A percentile compares a stretch with the other conserved stretches of the same genome.
Evolutionary conservation across 768 basidiomycete genomes (phyloP).

Genomic region (Rubroboletus pulcherrimus): DNA sequence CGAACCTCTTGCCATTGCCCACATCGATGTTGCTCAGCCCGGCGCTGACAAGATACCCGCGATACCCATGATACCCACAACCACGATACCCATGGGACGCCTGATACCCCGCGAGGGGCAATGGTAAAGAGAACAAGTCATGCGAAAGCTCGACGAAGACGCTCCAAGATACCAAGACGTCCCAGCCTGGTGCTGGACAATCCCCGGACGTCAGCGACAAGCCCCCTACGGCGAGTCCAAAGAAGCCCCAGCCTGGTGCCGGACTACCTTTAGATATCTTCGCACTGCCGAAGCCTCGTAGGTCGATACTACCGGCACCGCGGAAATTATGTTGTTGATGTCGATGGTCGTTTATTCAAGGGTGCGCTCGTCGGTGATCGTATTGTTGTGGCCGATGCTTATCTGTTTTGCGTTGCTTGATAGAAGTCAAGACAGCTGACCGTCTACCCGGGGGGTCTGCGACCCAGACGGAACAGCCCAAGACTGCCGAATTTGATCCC

Average conservation of each 20-base stretch:
- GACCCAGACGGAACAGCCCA: constrained; percentile 5
- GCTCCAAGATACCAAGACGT: not conserved
- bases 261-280: too few relatives aligned
- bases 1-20: not conserved
- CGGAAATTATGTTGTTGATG: not conserved
- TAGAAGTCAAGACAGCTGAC: constrained; percentile 5
- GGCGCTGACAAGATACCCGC: constrained; percentile 3
- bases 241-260: not conserved
- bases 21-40: not conserved
- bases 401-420: not conserved
- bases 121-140: constrained; percentile 11
- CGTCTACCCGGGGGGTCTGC: constrained; percentile 10
- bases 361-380: not conserved
- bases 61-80: not conserved
- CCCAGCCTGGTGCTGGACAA: not conserved
- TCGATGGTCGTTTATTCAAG: not conserved
- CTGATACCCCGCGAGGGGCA: not conserved
- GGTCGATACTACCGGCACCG: too few relatives aligned
- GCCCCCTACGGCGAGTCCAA: not conserved
- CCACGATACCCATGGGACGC: not conserved
- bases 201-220: not conserved
- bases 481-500: not conserved
- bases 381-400: not conserved
- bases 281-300: too few relatives aligned
- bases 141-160: not conserved